Evolutionary conservation across 345 rosid genomes (phyloP).

Genomic region (Cardiospermum halicacabum): DNA sequence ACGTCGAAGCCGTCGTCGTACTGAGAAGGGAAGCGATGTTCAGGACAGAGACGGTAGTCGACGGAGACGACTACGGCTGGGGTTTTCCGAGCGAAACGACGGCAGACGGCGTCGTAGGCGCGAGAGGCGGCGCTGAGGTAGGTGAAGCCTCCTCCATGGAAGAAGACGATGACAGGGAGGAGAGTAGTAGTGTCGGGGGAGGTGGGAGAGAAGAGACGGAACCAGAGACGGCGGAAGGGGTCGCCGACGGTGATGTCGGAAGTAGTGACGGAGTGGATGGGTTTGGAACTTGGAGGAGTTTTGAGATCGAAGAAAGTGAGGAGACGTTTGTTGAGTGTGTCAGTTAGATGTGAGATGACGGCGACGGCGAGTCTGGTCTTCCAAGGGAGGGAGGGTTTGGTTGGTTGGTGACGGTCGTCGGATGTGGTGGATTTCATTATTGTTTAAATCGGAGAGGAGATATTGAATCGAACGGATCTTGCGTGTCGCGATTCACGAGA

Average conservation of each 20-base stretch:
- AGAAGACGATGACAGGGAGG: slow-evolving; percentile 68
- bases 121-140: slow-evolving; percentile 48
- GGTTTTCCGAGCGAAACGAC: slow-evolving; percentile 47
- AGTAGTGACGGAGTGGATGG: slow-evolving; percentile 42
- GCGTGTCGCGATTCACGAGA: too few relatives aligned
- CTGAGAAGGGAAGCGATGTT: slow-evolving; percentile 65
- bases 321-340: slow-evolving; percentile 54
- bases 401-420: not conserved
- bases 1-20: slow-evolving; percentile 77
- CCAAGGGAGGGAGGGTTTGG: slow-evolving; percentile 47
- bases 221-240: slow-evolving; percentile 64
- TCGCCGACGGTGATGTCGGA: slow-evolving; percentile 62
- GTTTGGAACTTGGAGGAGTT: slow-evolving; percentile 39
- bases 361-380: slow-evolving; percentile 48
- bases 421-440: not conserved
- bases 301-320: slow-evolving; percentile 44
- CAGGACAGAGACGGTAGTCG: slow-evolving; percentile 74
- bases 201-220: slow-evolving; percentile 54
- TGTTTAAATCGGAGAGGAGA: not conserved
- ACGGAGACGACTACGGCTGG: slow-evolving; percentile 66
- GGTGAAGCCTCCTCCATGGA: slow-evolving; percentile 85
- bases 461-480: not conserved
- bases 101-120: slow-evolving; percentile 60
- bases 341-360: slow-evolving; percentile 33
- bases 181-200: slow-evolving; percentile 12